Conservation (phyloP, 2,329 filamentous ascomycete species). For the Colletotrichum phormii region DNA sequence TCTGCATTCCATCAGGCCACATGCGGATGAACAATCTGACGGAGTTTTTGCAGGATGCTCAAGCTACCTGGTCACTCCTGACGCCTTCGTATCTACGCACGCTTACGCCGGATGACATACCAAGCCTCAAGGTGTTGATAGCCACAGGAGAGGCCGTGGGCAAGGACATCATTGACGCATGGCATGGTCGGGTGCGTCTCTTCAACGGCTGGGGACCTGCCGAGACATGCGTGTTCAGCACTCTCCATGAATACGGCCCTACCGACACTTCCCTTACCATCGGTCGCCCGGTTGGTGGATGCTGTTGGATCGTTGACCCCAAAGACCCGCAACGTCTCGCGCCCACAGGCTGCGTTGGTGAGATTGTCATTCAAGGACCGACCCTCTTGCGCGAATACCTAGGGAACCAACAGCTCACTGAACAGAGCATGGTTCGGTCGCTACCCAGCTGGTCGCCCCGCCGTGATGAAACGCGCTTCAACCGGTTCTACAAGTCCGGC, state of each 20-base stretch:
- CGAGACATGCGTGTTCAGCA: no score
- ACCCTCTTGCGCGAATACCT: conserved; percentile 29
- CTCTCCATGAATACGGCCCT: no score
- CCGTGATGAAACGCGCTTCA: background rate
- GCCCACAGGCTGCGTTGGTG: conserved; percentile 32
- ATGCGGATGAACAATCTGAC: no score
- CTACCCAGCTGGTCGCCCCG: background rate
- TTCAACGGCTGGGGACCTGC: conserved; percentile 3
- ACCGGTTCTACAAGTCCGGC: conserved; percentile 25
- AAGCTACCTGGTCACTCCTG: no score
- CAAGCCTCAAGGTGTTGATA: no score
- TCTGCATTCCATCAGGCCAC: no score
- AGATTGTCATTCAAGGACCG: conserved; percentile 37
- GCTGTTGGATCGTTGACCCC: conserved; percentile 30
- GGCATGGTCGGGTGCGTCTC: conserved; percentile 47
- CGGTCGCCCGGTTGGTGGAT: conserved; percentile 6
- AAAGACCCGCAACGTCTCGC: conserved; percentile 6
- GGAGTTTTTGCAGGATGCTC: no score
- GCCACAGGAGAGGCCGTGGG: no score
- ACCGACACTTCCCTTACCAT: conserved; percentile 4
- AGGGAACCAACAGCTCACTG: background rate
- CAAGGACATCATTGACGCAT: conserved; percentile 57
- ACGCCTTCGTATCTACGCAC: no score
- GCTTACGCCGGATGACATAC: no score
- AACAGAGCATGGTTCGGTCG: background rate